Percentiles rank a stretch among this genome's conserved stretches.
Evolutionary conservation across 2,329 filamentous ascomycete genomes (phyloP).

Genomic region (Stemphylium lycopersici): DNA sequence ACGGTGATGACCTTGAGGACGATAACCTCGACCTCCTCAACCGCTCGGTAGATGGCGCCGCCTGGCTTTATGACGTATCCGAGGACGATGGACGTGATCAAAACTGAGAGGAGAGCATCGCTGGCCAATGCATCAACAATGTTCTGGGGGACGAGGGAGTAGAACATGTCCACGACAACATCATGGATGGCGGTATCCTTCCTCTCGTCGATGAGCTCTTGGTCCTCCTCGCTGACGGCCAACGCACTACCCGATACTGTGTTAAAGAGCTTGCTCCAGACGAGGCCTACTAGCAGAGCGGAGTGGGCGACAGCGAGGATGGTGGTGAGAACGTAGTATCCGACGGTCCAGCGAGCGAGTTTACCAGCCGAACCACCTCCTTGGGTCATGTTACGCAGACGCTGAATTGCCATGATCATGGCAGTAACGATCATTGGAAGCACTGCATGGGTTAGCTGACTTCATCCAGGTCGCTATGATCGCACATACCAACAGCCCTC

Average conservation of each 20-base stretch:
- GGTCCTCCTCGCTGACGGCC: conserved; percentile 37
- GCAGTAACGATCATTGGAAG: conserved; percentile 60
- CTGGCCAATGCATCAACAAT: conserved; percentile 56
- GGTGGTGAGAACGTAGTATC: conserved; percentile 59
- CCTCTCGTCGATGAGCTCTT: conserved; percentile 46
- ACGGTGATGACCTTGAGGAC: conserved; percentile 56
- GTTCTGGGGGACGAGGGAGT: conserved; percentile 59
- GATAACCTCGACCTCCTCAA: conserved; percentile 57
- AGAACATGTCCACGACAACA: conserved; percentile 57
- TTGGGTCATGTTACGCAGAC: conserved; percentile 55
- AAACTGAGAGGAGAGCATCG: conserved; percentile 55
- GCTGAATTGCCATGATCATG: conserved; percentile 59
- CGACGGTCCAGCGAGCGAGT: conserved; percentile 58
- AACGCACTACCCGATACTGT: conserved; percentile 46
- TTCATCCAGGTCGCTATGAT: background rate
- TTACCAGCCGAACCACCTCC: conserved; percentile 48
- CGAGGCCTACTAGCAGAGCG: conserved; percentile 55
- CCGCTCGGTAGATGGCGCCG: conserved; percentile 51
- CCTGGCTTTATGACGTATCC: conserved; percentile 55
- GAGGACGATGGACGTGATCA: conserved; percentile 56
- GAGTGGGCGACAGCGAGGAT: conserved; percentile 57
- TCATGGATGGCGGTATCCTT: conserved; percentile 47
- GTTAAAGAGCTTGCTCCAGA: conserved; percentile 57
- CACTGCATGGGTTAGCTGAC: conserved; percentile 43
- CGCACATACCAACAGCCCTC: conserved; percentile 54